phyloP scores from a whole-genome alignment of 371 early-diverging fungal species.

The Mucor sp. region DNA sequence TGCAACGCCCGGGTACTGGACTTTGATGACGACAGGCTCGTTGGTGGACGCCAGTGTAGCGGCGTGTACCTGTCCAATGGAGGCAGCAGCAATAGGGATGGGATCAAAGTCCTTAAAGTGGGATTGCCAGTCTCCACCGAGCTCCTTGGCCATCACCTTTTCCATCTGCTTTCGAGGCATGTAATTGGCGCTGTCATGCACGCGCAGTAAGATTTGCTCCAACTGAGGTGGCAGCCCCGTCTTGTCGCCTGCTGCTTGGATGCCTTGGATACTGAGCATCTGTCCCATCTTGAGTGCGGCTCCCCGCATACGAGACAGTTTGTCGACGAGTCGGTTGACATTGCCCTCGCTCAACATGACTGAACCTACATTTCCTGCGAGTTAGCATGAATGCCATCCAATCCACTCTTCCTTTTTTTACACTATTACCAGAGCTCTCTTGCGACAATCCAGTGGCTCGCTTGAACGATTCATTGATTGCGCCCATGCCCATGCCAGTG shows the following conservation, averaged over 20 bases:
- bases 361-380: slow-evolving; percentile 26
- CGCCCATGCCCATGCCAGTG: slow-evolving; percentile 76
- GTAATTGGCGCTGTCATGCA: slow-evolving; percentile 95
- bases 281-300: slow-evolving; percentile 98
- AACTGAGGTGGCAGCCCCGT: slow-evolving; percentile 77
- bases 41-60: slow-evolving; percentile 59
- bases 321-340: slow-evolving; percentile 84
- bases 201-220: slow-evolving; percentile 79
- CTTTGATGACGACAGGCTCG: slow-evolving; percentile 84
- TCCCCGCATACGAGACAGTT: slow-evolving; percentile 94
- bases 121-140: slow-evolving; percentile 80
- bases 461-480: slow-evolving; percentile 72
- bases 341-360: slow-evolving; percentile 77
- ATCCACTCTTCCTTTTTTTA: not conserved
- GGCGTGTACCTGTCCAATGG: slow-evolving; percentile 95
- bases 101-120: slow-evolving; percentile 72
- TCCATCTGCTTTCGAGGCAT: slow-evolving; percentile 92
- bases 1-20: slow-evolving; percentile 96
- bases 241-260: slow-evolving; percentile 35
- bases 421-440: slow-evolving; percentile 29
- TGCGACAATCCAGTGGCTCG: slow-evolving; percentile 60
- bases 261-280: slow-evolving; percentile 95
- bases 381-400: no score
- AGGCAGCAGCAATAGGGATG: slow-evolving; percentile 92
- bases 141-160: slow-evolving; percentile 69